Conservation (phyloP, 306 rosid genomes). For the Cicer bijugum region DNA sequence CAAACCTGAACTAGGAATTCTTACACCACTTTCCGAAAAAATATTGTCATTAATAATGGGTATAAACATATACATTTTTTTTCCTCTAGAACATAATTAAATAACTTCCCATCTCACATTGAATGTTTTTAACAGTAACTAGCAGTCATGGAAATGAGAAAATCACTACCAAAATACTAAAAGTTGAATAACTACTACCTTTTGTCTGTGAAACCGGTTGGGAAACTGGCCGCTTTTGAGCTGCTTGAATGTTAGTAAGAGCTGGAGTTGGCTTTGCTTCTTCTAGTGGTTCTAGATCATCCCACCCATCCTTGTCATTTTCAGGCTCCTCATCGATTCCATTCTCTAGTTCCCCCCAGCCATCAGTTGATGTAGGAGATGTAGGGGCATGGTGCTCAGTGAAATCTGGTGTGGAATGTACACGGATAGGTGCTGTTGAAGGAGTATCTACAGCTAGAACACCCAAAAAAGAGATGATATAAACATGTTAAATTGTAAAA, state of each 20-base stretch:
- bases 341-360: constrained; percentile 98
- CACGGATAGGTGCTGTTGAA: constrained; percentile 63
- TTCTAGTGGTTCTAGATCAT: constrained; percentile 88
- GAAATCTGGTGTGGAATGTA: constrained; percentile 69
- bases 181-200: constrained; percentile 54
- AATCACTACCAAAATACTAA: constrained; percentile 23
- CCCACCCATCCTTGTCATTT: constrained; percentile 94
- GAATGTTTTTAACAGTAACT: constrained; percentile 23
- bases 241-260: constrained; percentile 89
- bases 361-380: constrained; percentile 94
- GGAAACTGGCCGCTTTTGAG: constrained; percentile 89
- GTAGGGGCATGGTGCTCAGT: constrained; percentile 65
- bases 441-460: constrained; percentile 67
- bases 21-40: constrained; percentile 18
- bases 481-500: constrained; percentile 27
- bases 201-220: constrained; percentile 68
- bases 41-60: constrained; percentile 26
- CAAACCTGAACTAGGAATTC: constrained; percentile 41
- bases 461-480: constrained; percentile 37
- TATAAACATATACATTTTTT: constrained; percentile 15
- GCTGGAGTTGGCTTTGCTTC: constrained; percentile 72
- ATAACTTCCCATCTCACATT: constrained; percentile 30
- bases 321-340: constrained; percentile 69
- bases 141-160: constrained; percentile 32
- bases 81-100: constrained; percentile 4